phyloP scores from a whole-genome alignment of 2,329 filamentous ascomycete species.

The Fusarium sp. region DNA sequence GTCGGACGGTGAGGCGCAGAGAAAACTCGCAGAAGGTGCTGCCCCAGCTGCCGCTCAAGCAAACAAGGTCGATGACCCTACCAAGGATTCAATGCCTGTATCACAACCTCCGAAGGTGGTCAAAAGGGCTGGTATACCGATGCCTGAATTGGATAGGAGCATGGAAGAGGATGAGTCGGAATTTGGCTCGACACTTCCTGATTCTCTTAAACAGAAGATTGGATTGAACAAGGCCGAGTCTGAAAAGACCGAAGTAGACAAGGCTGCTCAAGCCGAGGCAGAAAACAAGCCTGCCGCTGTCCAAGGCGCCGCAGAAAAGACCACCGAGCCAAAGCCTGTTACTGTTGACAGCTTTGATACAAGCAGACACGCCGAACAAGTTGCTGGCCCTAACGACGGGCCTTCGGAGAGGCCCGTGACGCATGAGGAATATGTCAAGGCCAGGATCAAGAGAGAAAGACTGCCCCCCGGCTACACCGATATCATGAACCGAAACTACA shows the following conservation, averaged over 20 bases:
- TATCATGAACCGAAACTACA: conserved; percentile 65
- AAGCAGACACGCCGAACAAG: conserved; percentile 20
- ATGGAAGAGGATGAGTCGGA: conserved; percentile 41
- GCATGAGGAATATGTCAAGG: conserved; percentile 67
- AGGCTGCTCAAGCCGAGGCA: conserved; percentile 6
- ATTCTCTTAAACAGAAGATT: conserved; percentile 53
- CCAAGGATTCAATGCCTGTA: conserved; percentile 12
- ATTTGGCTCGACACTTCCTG: conserved; percentile 50
- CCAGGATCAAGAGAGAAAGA: conserved; percentile 58
- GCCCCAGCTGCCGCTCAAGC: conserved; percentile 23
- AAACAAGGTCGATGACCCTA: conserved; percentile 12
- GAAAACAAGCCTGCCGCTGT: conserved; percentile 24
- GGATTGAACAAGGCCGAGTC: conserved; percentile 30
- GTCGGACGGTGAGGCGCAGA: conserved; percentile 57
- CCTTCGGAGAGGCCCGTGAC: conserved; percentile 56
- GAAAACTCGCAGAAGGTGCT: conserved; percentile 48
- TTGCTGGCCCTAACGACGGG: conserved; percentile 10
- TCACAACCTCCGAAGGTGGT: conserved; percentile 21
- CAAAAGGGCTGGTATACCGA: conserved; percentile 45
- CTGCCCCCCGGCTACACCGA: conserved; percentile 66
- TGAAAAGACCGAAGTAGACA: conserved; percentile 5
- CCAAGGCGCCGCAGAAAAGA: conserved; percentile 15
- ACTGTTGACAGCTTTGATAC: conserved; percentile 30
- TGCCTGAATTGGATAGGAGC: conserved; percentile 43
- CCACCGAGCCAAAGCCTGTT: conserved; percentile 7